Evolutionary conservation across 1,284 basidiomycete species (phyloP).

Genomic region (Amylostereum areolatum): DNA sequence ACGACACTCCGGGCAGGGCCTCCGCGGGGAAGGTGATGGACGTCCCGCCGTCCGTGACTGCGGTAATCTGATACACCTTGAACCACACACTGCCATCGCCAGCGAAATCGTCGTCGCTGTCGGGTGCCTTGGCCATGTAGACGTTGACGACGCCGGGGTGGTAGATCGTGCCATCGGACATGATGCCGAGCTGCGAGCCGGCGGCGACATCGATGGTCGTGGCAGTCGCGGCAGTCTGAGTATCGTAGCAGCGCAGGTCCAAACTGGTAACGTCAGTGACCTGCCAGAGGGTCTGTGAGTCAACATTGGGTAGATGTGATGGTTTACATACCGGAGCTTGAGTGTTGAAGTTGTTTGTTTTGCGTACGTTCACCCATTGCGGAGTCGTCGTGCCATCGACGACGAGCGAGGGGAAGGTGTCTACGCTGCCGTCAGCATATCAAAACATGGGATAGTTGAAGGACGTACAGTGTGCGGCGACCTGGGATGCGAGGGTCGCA

Average conservation of each 20-base stretch:
- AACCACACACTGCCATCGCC: conserved; percentile 20
- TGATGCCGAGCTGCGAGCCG: conserved; percentile 23
- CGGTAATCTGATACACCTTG: conserved; percentile 33
- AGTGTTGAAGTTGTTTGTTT: conserved; percentile 38
- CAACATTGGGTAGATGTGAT: neutral
- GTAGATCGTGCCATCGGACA: conserved; percentile 20
- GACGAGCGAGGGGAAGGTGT: conserved; percentile 36
- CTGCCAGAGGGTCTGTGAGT: neutral
- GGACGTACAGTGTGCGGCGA: conserved; percentile 3
- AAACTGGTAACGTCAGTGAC: conserved; percentile 28
- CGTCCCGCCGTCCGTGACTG: conserved; percentile 32
- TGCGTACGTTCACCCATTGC: conserved; percentile 34
- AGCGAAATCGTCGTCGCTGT: conserved; percentile 8
- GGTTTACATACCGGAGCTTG: conserved; percentile 27
- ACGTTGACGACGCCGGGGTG: conserved; percentile 23
- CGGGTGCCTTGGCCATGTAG: conserved; percentile 24
- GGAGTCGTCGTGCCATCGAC: conserved; percentile 30
- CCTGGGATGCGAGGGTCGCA: neutral
- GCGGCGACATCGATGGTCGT: conserved; percentile 21
- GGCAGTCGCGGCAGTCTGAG: conserved; percentile 25
- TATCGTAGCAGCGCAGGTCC: conserved; percentile 37
- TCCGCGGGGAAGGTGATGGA: conserved; percentile 34
- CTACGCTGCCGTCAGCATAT: conserved; percentile 14
- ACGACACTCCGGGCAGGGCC: conserved; percentile 31
- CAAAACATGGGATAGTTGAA: no score